A percentile compares a stretch with the other conserved stretches of the same genome.
These are phyloP conservation scores for Physcomitrellopsis africana DNA, from an alignment of 225 moss, liverwort and hornwort species.

Conservation along the genomic window DNA sequence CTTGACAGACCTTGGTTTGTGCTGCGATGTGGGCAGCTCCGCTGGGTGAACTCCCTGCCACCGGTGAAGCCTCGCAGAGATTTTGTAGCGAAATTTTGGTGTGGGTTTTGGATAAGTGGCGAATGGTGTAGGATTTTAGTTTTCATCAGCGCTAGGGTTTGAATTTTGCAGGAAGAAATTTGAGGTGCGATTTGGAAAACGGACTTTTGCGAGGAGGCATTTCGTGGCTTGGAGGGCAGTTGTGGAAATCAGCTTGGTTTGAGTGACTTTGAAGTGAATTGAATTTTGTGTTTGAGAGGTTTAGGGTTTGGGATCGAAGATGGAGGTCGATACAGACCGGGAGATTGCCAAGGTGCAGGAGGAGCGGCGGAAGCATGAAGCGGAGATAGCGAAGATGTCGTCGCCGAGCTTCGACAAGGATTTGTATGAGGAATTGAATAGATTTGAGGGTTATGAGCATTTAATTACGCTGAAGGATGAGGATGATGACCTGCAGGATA, in stretches of 20 bases:
- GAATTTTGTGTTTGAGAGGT: constrained; percentile 31
- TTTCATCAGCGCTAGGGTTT: constrained; percentile 30
- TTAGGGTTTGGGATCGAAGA: constrained; percentile 41
- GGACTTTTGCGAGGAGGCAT: not conserved
- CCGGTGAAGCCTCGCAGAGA: too few species aligned
- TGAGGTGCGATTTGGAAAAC: constrained; percentile 11
- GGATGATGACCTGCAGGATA: constrained; percentile 83
- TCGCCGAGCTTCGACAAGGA: constrained; percentile 89
- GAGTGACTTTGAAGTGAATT: not conserved
- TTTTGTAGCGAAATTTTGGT: not conserved
- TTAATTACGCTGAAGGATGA: constrained; percentile 89
- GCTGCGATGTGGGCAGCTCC: too few species aligned
- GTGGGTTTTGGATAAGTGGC: not conserved
- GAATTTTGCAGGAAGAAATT: not conserved
- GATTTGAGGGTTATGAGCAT: constrained; percentile 92
- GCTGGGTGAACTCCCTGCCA: too few species aligned
- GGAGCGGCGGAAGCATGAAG: constrained; percentile 87
- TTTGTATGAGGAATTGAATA: constrained; percentile 81
- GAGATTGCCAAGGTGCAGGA: constrained; percentile 92
- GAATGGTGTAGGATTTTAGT: not conserved
- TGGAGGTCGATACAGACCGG: constrained; percentile 71
- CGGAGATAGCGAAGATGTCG: constrained; percentile 73
- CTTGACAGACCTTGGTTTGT: too few species aligned
- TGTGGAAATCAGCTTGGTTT: not conserved
- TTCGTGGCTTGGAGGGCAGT: constrained; percentile 2